Conservation (phyloP, 306 rosid genomes). For the Sindora glabra region DNA sequence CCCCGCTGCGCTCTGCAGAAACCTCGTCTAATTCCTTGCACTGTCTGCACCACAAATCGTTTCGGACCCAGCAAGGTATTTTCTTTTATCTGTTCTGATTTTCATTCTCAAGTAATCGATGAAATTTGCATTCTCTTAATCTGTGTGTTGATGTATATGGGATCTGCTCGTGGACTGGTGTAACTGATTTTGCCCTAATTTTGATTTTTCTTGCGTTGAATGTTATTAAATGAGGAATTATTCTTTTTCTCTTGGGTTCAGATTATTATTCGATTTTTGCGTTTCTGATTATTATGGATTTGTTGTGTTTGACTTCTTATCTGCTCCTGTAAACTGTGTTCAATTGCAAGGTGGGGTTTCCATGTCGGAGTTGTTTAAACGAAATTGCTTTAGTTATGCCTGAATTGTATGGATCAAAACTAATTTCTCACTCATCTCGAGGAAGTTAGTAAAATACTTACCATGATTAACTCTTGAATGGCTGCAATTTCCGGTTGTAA, state of each 20-base stretch:
- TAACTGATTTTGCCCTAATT: neutral
- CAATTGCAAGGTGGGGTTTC: neutral
- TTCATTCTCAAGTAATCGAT: neutral
- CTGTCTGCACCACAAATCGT: neutral
- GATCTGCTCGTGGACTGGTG: too few relatives aligned
- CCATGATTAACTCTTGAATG: neutral
- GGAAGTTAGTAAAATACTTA: neutral
- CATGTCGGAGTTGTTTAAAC: neutral
- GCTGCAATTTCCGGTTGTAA: neutral
- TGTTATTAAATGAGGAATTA: too few relatives aligned
- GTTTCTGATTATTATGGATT: neutral
- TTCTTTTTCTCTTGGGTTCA: too few relatives aligned
- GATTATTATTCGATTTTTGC: neutral
- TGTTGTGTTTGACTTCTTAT: neutral
- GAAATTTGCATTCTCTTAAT: too few relatives aligned
- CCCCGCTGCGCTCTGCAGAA: neutral
- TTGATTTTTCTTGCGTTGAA: neutral
- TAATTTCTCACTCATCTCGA: neutral
- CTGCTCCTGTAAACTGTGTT: neutral
- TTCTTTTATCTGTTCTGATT: neutral
- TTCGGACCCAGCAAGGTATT: neutral
- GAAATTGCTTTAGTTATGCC: neutral
- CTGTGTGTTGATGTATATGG: too few relatives aligned
- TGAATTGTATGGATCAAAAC: neutral
- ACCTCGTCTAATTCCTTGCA: neutral